A percentile compares a stretch with the other conserved stretches of the same genome.
Evolutionary conservation across 495 filamentous ascomycete species (phyloP).

Genomic region (Lasiosphaeria hispida): DNA sequence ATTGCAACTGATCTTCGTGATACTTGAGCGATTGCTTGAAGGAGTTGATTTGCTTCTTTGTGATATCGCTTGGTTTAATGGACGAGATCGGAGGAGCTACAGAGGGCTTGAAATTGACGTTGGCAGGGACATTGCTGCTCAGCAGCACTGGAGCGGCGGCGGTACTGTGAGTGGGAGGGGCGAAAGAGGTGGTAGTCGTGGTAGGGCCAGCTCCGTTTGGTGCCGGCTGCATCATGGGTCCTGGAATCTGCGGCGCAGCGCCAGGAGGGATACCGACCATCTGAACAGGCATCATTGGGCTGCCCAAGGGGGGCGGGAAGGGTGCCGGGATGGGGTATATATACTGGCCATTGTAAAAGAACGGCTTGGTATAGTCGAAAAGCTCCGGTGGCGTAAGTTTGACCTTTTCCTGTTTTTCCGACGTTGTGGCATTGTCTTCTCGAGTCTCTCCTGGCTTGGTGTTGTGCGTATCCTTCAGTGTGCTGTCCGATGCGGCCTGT

Average conservation of each 20-base stretch:
- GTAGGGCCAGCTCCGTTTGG: constrained; percentile 19
- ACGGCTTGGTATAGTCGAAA: constrained; percentile 45
- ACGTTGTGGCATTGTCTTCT: constrained; percentile 23
- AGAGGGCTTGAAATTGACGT: constrained; percentile 26
- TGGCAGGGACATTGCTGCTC: constrained; percentile 14
- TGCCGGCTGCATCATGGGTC: constrained; percentile 23
- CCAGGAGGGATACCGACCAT: constrained; percentile 25
- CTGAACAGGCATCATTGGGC: constrained; percentile 22
- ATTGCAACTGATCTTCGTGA: constrained; percentile 46
- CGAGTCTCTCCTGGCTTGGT: constrained; percentile 25
- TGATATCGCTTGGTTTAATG: constrained; percentile 48
- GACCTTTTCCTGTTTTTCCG: constrained; percentile 37
- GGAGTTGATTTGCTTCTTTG: constrained; percentile 43
- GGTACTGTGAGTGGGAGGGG: constrained; percentile 4
- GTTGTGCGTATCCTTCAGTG: constrained; percentile 28
- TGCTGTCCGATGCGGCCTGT: constrained; percentile 4
- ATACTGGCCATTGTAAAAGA: constrained; percentile 48
- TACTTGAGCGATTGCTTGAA: constrained; percentile 47
- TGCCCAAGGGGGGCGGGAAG: constrained; percentile 19
- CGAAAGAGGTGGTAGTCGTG: constrained; percentile 14
- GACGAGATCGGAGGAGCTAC: constrained; percentile 41
- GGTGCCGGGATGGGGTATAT: constrained; percentile 40
- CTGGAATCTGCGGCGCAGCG: constrained; percentile 10
- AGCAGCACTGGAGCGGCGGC: neutral
- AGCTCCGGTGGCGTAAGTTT: constrained; percentile 45